Base-by-base conservation (phyloP, 805 yeast genomes). In the Cyberlindnera mrakii region DNA sequence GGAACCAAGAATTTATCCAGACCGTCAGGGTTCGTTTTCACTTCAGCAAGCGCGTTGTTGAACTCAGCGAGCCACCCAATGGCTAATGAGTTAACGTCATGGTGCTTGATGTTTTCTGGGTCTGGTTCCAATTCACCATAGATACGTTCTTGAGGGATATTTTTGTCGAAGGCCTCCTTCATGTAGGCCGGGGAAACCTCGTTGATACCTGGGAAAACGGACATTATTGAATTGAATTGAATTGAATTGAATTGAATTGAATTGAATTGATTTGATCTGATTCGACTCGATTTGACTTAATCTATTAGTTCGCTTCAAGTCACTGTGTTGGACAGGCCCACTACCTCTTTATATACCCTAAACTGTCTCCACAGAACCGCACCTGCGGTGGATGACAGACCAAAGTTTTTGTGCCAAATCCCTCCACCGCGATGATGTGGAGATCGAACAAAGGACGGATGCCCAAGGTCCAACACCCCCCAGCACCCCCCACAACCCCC, bases 21-120 rank as follows among this genome's bases (percentile, higher is more conserved):
- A 15, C 36, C 45, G 5, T 42, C 33, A 14, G 54, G 52, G 4
- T 45, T 40, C 16, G 44, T 30, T 30, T 44, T 42, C 8, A 44
- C 39, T 2, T 36, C 20, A 2, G 46, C 31, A 13, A 64, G 35
- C 6, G 58, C 47, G 5, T 43, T 38, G 48, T 64, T 63, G 49
- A 65, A 63, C 35, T 54, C 54, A 1, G 51, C 37, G 16, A 62
- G 43, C 69, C 69, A 65, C 18, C 54, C 58, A n/a, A 46, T 36
- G 8, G 60, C 60, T 14, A 62, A 39, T 1, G 55, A 44, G 30
- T 40, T 51, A 19, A 57, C 44, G 30, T 59, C 60, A 29, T 57
- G 50, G 23, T 56, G 52, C 36, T 50, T 43, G 25, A 60, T 49
- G 30, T 58, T 51, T 7, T 48, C 53, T 0, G 65, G 64, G 33